Conservation (phyloP, 176 grass and related monocot species). For the Oryza glumipatula region DNA sequence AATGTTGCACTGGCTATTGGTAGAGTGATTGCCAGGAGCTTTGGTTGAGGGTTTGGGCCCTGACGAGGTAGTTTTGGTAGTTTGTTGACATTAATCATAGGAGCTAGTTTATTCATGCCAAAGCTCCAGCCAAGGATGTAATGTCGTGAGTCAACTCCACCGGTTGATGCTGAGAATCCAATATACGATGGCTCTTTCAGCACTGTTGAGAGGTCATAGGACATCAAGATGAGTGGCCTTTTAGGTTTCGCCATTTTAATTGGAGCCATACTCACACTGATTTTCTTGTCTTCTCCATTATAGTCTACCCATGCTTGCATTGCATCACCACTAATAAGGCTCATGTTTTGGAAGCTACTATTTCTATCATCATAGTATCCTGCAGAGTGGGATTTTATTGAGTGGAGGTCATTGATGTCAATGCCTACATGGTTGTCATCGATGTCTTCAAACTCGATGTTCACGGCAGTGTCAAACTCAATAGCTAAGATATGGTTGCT, state of each 20-base stretch:
- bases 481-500: conserved; percentile 27
- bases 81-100: conserved; percentile 11
- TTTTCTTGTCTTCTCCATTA: conserved; percentile 7
- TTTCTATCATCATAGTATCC: not conserved
- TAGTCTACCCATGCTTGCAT: conserved; percentile 44
- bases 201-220: conserved; percentile 12
- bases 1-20: conserved; percentile 20
- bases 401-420: conserved; percentile 18
- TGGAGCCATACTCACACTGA: conserved; percentile 11
- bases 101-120: conserved; percentile 16
- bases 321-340: conserved; percentile 3
- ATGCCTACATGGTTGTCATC: conserved; percentile 5
- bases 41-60: not conserved
- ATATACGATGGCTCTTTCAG: not conserved
- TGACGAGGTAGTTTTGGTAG: conserved; percentile 19
- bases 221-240: conserved; percentile 8
- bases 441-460: conserved; percentile 13
- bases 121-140: conserved; percentile 43
- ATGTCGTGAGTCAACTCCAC: not conserved
- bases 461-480: conserved; percentile 1
- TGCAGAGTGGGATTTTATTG: not conserved
- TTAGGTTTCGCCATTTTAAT: conserved; percentile 17
- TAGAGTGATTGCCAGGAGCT: conserved; percentile 11
- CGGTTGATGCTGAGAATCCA: conserved; percentile 40
- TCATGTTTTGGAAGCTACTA: not conserved